A percentile compares a stretch with the other conserved stretches of the same genome.
These are phyloP conservation scores for Lasiodiplodia citricola DNA, from an alignment of 2,329 filamentous ascomycete genomes.

Conservation along the genomic window DNA sequence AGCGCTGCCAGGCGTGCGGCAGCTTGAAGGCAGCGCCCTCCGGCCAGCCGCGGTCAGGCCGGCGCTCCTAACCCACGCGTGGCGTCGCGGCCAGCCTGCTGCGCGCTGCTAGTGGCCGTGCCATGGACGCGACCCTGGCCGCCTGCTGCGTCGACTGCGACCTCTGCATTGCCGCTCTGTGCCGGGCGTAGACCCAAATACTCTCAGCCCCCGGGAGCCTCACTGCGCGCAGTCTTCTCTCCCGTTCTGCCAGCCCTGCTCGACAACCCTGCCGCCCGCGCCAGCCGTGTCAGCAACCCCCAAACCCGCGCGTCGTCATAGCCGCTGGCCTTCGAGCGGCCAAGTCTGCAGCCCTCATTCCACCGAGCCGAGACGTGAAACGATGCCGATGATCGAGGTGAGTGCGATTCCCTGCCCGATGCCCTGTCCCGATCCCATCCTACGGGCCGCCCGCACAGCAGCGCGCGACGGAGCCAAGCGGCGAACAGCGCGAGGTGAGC, in stretches of 20 bases:
- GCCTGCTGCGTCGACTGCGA: constrained; percentile 1
- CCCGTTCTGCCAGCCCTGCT: not conserved
- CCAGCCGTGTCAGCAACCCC: not conserved
- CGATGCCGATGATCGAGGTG: constrained; percentile 28
- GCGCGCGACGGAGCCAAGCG: constrained; percentile 9
- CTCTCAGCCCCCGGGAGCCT: constrained; percentile 19
- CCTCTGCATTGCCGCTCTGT: constrained; percentile 3
- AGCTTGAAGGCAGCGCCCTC: not conserved
- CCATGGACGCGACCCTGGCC: constrained; percentile 10
- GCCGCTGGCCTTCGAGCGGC: not conserved
- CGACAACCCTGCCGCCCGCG: not conserved
- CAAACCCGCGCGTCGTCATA: constrained; percentile 9
- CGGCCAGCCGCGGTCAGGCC: constrained; percentile 2
- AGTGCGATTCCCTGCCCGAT: constrained; percentile 14
- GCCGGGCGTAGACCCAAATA: constrained; percentile 22
- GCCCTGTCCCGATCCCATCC: constrained; percentile 7
- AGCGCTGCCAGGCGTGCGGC: not conserved
- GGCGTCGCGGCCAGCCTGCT: constrained; percentile 19
- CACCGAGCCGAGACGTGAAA: constrained; percentile 12
- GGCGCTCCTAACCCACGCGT: constrained; percentile 4
- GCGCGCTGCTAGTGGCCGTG: constrained; percentile 20
- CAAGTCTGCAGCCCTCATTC: constrained; percentile 5
- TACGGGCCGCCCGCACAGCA: constrained; percentile 16
- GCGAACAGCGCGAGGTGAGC: constrained; percentile 9
- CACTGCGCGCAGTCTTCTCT: not conserved